A percentile compares a stretch with the other conserved stretches of the same genome.
phyloP scores from a whole-genome alignment of 2,329 filamentous ascomycete genomes.

The Elsinoe ampelina region DNA sequence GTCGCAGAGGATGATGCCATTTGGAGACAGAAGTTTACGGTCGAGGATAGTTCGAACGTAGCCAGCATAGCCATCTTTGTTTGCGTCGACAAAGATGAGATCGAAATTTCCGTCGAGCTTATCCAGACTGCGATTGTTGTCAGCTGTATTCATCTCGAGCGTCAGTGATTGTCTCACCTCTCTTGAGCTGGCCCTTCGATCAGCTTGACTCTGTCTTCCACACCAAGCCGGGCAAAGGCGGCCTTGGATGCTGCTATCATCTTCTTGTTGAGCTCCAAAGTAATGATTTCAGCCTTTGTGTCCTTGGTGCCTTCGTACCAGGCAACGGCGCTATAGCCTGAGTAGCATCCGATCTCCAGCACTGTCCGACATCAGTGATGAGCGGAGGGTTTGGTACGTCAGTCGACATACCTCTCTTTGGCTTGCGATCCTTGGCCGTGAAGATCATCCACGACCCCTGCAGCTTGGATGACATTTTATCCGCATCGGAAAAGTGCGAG shows the following conservation, averaged over 20 bases:
- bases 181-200: not conserved
- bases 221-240: not conserved
- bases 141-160: not conserved
- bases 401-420: not conserved
- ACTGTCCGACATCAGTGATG: not conserved
- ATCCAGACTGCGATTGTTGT: not conserved
- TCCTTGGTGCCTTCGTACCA: not conserved
- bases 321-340: not conserved
- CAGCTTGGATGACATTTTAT: not conserved
- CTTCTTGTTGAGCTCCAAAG: not conserved
- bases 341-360: not conserved
- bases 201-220: not conserved
- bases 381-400: no score
- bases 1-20: not conserved
- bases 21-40: not conserved
- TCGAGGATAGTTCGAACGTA: not conserved
- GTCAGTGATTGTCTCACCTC: not conserved
- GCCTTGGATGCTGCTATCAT: not conserved
- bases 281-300: not conserved
- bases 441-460: not conserved
- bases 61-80: not conserved
- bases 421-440: not conserved
- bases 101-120: not conserved
- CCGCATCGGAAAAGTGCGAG: not conserved
- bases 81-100: not conserved